A percentile compares a stretch with the other conserved stretches of the same genome.
phyloP scores from a whole-genome alignment of 1,139 yeast species.

The Geotrichum citri-aurantii region DNA sequence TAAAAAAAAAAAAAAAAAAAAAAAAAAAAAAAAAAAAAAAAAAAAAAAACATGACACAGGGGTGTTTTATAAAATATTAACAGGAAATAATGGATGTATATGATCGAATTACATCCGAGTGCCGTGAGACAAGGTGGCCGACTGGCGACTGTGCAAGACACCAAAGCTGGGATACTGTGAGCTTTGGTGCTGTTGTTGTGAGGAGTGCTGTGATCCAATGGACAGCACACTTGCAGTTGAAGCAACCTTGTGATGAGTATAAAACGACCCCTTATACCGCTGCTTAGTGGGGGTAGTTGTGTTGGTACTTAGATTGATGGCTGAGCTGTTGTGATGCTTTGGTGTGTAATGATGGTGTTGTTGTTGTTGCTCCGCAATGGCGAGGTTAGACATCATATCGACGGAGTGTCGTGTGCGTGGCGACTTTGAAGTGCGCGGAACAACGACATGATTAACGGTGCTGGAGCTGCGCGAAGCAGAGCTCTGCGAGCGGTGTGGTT shows the following conservation, averaged over 20 bases:
- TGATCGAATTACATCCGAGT: neutral
- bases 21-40: no score
- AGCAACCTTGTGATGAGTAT: neutral
- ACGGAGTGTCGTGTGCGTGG: neutral
- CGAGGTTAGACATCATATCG: neutral
- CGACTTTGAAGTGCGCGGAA: neutral
- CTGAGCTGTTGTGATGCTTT: neutral
- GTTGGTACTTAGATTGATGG: neutral
- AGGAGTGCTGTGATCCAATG: neutral
- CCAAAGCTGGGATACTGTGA: constrained; percentile 2
- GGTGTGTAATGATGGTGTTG: neutral
- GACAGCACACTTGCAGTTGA: neutral
- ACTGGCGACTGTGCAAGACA: constrained; percentile 3
- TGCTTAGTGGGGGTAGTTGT: neutral
- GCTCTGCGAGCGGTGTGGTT: neutral
- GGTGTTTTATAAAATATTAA: neutral
- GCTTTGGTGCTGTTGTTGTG: neutral
- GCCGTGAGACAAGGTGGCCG: neutral
- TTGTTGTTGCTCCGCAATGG: neutral
- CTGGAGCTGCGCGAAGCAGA: neutral
- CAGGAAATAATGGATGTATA: neutral
- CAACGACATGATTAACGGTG: neutral
- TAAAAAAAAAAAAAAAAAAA: no score
- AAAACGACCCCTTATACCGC: neutral
- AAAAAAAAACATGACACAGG: neutral